Percentiles rank a stretch among this genome's conserved stretches.
Evolutionary conservation across 228 moss, liverwort and hornwort genomes (phyloP).

Genomic region (Sphagnum magellanicum): DNA sequence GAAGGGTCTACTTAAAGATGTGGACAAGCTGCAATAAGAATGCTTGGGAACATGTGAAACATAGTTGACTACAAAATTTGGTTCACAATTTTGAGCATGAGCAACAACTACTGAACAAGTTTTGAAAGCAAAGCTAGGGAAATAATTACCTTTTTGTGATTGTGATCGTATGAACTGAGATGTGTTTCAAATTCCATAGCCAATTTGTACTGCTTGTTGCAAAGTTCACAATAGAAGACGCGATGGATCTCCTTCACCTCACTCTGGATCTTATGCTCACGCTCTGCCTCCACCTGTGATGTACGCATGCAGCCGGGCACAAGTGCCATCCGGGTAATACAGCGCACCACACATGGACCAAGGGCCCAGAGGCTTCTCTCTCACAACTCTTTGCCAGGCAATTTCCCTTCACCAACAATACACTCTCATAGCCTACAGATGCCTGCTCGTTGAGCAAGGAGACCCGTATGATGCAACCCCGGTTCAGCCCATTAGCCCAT

Average conservation of each 20-base stretch:
- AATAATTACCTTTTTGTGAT: constrained; percentile 78
- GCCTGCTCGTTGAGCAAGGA: constrained; percentile 78
- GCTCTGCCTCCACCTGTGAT: constrained; percentile 99
- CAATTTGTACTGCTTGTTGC: constrained; percentile 99
- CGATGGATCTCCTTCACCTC: constrained; percentile 98
- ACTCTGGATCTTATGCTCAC: constrained; percentile 90
- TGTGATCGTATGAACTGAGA: constrained; percentile 99
- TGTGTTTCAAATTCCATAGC: constrained; percentile 93
- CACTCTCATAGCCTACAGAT: constrained; percentile 95
- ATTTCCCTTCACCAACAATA: constrained; percentile 56
- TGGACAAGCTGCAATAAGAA: too few species aligned
- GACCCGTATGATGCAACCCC: constrained; percentile 44
- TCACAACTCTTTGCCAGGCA: constrained; percentile 72
- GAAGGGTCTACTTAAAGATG: too few species aligned
- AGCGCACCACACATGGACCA: constrained; percentile 96
- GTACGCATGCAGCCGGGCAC: constrained; percentile 84
- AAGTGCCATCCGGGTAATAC: constrained; percentile 96
- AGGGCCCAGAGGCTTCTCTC: constrained; percentile 64
- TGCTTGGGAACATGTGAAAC: too few species aligned
- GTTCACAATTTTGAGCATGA: too few species aligned
- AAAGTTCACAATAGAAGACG: constrained; percentile 97
- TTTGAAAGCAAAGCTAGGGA: too few species aligned
- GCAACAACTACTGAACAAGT: too few species aligned
- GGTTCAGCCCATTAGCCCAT: constrained; percentile 48
- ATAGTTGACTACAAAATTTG: too few species aligned